Conservation (phyloP, 495 filamentous ascomycete genomes). For the Aspergillus panamensis region DNA sequence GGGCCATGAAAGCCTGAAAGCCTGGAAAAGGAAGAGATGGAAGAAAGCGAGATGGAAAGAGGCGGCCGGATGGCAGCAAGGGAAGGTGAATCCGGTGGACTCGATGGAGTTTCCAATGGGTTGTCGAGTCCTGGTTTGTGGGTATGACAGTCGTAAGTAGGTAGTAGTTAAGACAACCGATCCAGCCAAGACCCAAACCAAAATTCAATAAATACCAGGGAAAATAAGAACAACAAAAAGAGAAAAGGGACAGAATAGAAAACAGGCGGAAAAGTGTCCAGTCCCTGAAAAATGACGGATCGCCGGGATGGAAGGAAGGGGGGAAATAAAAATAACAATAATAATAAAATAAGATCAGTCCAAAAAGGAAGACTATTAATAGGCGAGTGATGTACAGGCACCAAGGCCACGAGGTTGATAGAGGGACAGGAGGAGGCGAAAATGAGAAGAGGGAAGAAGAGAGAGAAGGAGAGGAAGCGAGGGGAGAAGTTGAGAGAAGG, state of each 20-base stretch:
- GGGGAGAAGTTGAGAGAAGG: slow-evolving; percentile 12
- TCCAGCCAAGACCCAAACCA: slow-evolving; percentile 25
- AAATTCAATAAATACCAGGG: slow-evolving; percentile 16
- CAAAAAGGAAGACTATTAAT: slow-evolving; percentile 15
- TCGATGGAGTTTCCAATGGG: slow-evolving; percentile 20
- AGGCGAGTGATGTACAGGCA: slow-evolving; percentile 19
- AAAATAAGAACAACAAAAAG: slow-evolving; percentile 10
- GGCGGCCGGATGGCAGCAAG: not conserved
- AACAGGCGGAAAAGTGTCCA: not conserved
- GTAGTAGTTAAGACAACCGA: slow-evolving; percentile 11
- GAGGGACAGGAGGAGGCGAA: not conserved
- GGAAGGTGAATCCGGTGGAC: slow-evolving; percentile 17
- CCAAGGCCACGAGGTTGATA: slow-evolving; percentile 17
- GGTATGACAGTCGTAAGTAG: slow-evolving; percentile 23
- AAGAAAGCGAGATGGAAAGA: slow-evolving; percentile 12
- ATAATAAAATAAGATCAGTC: slow-evolving; percentile 16
- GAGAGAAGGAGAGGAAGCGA: slow-evolving; percentile 4
- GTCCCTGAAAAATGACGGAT: slow-evolving; percentile 13
- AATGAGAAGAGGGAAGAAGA: slow-evolving; percentile 1
- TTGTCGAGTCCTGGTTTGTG: slow-evolving; percentile 21
- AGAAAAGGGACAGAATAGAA: not conserved
- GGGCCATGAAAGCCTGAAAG: slow-evolving; percentile 1
- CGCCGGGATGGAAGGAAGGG: slow-evolving; percentile 17
- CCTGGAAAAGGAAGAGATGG: slow-evolving; percentile 3
- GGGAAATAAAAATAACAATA: slow-evolving; percentile 11